A percentile compares a stretch with the other conserved stretches of the same genome.
These are phyloP conservation scores for Gaertneriomyces sp. DNA, from an alignment of 192 early-diverging fungal genomes.

Conservation along the genomic window DNA sequence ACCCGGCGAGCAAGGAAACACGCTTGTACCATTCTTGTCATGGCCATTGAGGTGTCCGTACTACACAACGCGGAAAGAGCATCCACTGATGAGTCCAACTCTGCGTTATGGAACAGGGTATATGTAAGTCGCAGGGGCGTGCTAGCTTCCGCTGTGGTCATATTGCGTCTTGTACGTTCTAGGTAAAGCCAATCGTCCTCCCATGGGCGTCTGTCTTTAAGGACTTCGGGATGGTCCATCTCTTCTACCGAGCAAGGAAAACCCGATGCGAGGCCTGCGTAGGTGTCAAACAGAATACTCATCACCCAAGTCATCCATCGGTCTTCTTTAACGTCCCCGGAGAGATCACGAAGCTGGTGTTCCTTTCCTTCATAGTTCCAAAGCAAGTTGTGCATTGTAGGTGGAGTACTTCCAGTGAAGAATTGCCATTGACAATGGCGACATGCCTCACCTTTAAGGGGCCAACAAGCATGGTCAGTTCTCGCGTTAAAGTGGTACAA, in stretches of 20 bases:
- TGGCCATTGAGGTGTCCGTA: neutral
- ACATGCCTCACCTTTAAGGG: neutral
- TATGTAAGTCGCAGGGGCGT: neutral
- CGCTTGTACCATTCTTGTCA: conserved; percentile 11
- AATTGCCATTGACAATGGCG: too few relatives aligned
- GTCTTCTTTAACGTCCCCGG: neutral
- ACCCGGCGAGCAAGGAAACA: conserved; percentile 8
- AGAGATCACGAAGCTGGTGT: neutral
- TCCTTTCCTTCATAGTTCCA: too few relatives aligned
- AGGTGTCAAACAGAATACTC: conserved; percentile 12
- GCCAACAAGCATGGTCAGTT: neutral
- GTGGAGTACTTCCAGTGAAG: neutral
- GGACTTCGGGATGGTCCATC: conserved; percentile 4
- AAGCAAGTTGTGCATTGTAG: neutral
- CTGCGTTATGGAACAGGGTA: conserved; percentile 9
- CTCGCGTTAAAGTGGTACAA: neutral
- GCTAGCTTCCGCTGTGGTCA: neutral
- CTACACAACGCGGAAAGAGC: neutral
- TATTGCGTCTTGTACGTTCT: neutral
- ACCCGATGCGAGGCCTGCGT: conserved; percentile 6
- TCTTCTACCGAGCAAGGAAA: conserved; percentile 12
- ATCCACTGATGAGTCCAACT: neutral
- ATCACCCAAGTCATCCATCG: conserved; percentile 16
- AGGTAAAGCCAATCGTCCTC: neutral
- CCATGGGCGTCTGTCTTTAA: conserved; percentile 26